A percentile compares a stretch with the other conserved stretches of the same genome.
Evolutionary conservation across 495 filamentous ascomycete genomes (phyloP).

Genomic region (Paragyromitra xinjiangensis): DNA sequence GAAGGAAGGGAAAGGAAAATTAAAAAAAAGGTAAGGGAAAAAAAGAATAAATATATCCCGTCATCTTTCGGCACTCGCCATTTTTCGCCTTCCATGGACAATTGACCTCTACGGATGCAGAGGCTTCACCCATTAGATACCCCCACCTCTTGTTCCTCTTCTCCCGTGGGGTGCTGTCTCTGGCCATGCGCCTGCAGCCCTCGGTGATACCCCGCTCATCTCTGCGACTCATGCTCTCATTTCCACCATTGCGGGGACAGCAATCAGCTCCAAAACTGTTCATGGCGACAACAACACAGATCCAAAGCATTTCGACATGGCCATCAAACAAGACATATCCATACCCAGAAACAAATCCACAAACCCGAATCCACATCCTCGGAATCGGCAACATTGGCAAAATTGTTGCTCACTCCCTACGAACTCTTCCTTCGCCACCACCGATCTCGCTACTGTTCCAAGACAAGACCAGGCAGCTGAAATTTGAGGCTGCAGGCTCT

Average conservation of each 20-base stretch:
- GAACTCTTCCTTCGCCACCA: conserved; percentile 55
- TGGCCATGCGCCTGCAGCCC: conserved; percentile 38
- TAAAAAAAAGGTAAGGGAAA: not conserved
- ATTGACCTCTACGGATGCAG: conserved; percentile 33
- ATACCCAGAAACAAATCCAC: conserved; percentile 18
- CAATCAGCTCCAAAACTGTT: not conserved
- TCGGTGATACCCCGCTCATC: conserved; percentile 24
- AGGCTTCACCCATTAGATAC: conserved; percentile 22
- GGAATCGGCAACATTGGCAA: conserved; percentile 68
- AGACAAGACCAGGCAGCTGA: conserved; percentile 57
- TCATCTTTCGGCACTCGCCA: conserved; percentile 16
- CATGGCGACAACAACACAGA: conserved; percentile 10
- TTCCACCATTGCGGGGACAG: not conserved
- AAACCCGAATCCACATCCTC: conserved; percentile 63
- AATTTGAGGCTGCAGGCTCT: conserved; percentile 57
- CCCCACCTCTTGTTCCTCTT: not conserved
- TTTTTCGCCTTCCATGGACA: conserved; percentile 25
- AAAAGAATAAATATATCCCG: conserved; percentile 4
- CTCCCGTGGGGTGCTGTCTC: conserved; percentile 24
- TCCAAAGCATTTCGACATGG: not conserved
- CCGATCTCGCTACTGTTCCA: conserved; percentile 65
- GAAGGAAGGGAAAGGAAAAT: not conserved
- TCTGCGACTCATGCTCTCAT: conserved; percentile 7
- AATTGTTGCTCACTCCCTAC: conserved; percentile 64
- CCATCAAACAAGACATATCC: not conserved